Evolutionary conservation across 2,329 filamentous ascomycete species (phyloP), one percentile per base, ranked within the genome.

Genomic region (Penicillium sp.): DNA sequence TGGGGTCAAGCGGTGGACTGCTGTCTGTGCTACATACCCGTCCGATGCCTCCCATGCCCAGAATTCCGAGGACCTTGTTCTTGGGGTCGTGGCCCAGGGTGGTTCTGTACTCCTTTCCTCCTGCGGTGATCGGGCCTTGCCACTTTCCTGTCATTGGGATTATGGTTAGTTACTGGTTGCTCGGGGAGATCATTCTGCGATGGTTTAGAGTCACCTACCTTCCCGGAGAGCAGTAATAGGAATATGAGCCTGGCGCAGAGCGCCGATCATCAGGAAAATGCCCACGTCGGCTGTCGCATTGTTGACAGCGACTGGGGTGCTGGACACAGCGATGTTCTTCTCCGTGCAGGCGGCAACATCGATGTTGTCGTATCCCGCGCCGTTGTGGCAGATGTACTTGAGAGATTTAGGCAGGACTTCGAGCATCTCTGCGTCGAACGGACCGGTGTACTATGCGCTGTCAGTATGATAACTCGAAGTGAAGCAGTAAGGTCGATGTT

Each of bases 341-440:
- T 77, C 69, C 27, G 80, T 81, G 68, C 82, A 85, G 23, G 79
- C 81, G 1, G 75, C 69, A 15, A 85, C 75, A 57, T 86, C 83
- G 48, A 86, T 80, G 63, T 85, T 85, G 67, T 86, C 83, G 70
- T 86, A 86, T 4, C 83, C 83, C 1, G 83, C 83, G 17, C 83
- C 81, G 60, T 82, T 82, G 64, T 83, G 81, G 60, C 79, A 81
- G 61, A 83, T 79, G 61, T 77, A 82, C 60, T 76, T 78, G 58
- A 82, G 67, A 0, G 77, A 75, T 29, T 66, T 63, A 0, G 81
- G 81, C 4, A 83, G 70, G 12, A 72, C 70, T 9, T 73, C 71
- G 15, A 83, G 66, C 49, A 83, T 62, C 61, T 83, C 80, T 15
- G 70, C 64, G 64, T 83, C 68, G 62, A 83, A 83, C 13, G 73